phyloP scores from a whole-genome alignment of 768 basidiomycete species.

The Leucogyrophana mollusca region DNA sequence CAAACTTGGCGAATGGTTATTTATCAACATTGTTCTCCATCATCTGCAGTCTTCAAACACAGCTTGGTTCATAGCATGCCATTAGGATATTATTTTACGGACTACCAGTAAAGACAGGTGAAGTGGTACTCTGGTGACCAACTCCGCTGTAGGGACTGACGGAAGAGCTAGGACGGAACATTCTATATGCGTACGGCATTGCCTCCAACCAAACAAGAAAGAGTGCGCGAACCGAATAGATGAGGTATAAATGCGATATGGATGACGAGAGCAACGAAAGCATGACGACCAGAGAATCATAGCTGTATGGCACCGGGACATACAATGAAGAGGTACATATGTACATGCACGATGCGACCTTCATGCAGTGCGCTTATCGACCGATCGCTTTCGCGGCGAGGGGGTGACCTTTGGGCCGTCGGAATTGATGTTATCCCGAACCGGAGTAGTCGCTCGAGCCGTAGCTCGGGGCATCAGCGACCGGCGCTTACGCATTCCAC shows the following conservation, averaged over 20 bases:
- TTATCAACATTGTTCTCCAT: too few relatives aligned
- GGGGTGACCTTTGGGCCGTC: slow-evolving; percentile 21
- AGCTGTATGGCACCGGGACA: neutral
- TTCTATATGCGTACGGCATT: slow-evolving; percentile 27
- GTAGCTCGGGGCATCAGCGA: slow-evolving; percentile 31
- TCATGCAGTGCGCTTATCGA: slow-evolving; percentile 15
- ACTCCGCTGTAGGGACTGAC: neutral
- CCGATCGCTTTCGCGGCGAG: slow-evolving; percentile 25
- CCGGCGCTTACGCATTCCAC: slow-evolving; percentile 57
- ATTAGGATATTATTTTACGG: neutral
- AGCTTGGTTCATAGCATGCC: too few relatives aligned
- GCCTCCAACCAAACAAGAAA: slow-evolving; percentile 11
- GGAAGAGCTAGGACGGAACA: slow-evolving; percentile 2
- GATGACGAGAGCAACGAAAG: slow-evolving; percentile 15
- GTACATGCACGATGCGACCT: neutral
- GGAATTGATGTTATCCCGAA: slow-evolving; percentile 16
- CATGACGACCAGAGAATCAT: slow-evolving; percentile 19
- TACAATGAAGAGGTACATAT: slow-evolving; percentile 4
- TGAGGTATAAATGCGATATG: slow-evolving; percentile 28
- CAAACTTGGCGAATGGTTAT: too few relatives aligned
- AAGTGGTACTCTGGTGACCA: neutral
- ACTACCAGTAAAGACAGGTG: neutral
- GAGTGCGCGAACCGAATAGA: slow-evolving; percentile 20
- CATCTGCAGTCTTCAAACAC: too few relatives aligned
- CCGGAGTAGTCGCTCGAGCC: neutral